Percentiles rank a stretch among this genome's conserved stretches.
Evolutionary conservation across 164 flowering plant genomes (phyloP).

Genomic region (Vitis rotundifolia): DNA sequence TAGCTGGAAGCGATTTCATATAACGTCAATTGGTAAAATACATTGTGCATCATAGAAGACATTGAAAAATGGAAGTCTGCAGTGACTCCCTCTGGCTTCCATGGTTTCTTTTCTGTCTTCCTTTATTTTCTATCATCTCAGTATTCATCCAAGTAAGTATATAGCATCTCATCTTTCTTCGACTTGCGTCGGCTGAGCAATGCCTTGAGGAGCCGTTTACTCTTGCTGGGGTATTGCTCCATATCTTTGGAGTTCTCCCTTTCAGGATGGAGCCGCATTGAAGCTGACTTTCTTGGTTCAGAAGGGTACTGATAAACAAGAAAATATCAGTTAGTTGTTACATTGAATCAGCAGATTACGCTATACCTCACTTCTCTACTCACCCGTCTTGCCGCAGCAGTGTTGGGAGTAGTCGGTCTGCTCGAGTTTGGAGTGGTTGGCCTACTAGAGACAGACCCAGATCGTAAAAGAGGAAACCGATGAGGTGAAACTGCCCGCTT

Average conservation of each 20-base stretch:
- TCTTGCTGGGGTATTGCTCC: slow-evolving; percentile 66
- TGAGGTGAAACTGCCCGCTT: slow-evolving; percentile 64
- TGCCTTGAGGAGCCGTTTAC: slow-evolving; percentile 71
- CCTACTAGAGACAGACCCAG: slow-evolving; percentile 61
- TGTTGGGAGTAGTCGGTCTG: slow-evolving; percentile 53
- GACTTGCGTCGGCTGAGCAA: slow-evolving; percentile 76
- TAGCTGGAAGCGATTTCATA: too few relatives aligned
- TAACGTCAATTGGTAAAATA: too few relatives aligned
- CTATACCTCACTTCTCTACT: neutral
- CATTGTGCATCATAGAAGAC: neutral
- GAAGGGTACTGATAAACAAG: slow-evolving; percentile 50
- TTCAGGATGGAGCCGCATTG: slow-evolving; percentile 52
- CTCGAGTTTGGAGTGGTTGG: slow-evolving; percentile 47
- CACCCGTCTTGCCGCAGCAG: slow-evolving; percentile 47
- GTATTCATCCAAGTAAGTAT: slow-evolving; percentile 76
- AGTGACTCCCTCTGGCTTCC: neutral
- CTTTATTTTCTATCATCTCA: slow-evolving; percentile 16
- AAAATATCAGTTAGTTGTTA: neutral
- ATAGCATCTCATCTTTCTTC: slow-evolving; percentile 64
- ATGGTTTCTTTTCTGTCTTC: slow-evolving; percentile 1
- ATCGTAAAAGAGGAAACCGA: slow-evolving; percentile 66
- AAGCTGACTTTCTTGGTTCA: slow-evolving; percentile 68
- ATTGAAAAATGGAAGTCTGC: neutral
- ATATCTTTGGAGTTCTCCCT: slow-evolving; percentile 42
- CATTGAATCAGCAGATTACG: neutral